Base-by-base conservation (phyloP, 129 eudicot genomes). In the Arctium lappa region DNA sequence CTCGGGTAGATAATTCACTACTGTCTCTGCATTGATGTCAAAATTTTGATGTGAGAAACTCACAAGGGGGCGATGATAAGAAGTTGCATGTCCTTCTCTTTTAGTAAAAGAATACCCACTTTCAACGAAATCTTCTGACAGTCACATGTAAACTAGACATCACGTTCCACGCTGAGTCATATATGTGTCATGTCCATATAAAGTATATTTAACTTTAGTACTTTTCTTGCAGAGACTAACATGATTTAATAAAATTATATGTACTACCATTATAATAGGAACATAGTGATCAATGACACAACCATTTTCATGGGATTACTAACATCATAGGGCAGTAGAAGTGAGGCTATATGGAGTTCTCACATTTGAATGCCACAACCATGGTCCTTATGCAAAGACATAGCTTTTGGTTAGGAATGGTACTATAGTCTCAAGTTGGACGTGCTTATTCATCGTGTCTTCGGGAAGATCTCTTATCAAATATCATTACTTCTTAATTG, bases 1-100 rank as follows among this genome's bases (percentile, higher is more conserved):
- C 99, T 73, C 98, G 85, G 7, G 97, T 93, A 33, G 99, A 96
- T 80, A 96, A 69, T 85, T 96, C 99, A 79, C 90, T 84, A 53
- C 89, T 90, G 80, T 96, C 95, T 86, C 98, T 96, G 86, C 87
- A 89, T 72, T 16, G 73, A 84, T 71, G 79, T 80, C 77, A 85
- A 72, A 69, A 66, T 4, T 31, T 75, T 68, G 53, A 73, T 4
- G 31, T 83, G 72, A 85, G 88, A 72, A 79, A 71, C 75, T 5
- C 79, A 39, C 37, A 31, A 39, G 15, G 48, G 30, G 73, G 70
- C 4, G 16, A 46, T 12, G 32, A 74, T 46, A 18, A 39, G 8
- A 40, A 77, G 37, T 75, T 44, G 12, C 8, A 27, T 33, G 71
- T 63, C 18, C 7, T 68, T 44, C 31, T 31, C 39, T 68, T 46